These are phyloP conservation scores for Pestalotiopsis sp. DNA, from an alignment of 2,329 filamentous ascomycete species.

Conservation along the genomic window DNA sequence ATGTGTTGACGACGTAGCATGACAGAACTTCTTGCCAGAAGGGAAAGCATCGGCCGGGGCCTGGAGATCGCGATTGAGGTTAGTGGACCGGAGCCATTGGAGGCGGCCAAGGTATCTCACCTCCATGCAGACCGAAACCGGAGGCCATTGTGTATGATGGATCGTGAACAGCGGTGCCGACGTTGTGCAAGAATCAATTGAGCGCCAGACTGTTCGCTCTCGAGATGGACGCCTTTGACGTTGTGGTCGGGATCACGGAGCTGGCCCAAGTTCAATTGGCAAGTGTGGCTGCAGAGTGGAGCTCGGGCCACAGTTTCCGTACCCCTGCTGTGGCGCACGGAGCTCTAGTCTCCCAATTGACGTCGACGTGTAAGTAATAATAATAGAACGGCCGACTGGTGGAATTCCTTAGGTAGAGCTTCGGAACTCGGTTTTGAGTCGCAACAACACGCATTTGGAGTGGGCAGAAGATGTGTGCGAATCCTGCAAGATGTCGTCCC, in stretches of 20 bases:
- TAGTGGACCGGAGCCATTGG: constrained; percentile 18
- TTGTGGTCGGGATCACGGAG: constrained; percentile 16
- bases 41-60: constrained; percentile 84
- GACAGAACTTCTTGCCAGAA: constrained; percentile 99
- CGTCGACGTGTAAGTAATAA: constrained; percentile 12
- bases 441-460: background rate
- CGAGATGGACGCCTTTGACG: constrained; percentile 16
- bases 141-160: constrained; percentile 65
- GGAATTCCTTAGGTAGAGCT: background rate
- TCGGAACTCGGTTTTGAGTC: background rate
- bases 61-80: constrained; percentile 38
- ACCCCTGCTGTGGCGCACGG: constrained; percentile 4
- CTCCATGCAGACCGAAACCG: constrained; percentile 80
- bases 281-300: constrained; percentile 8
- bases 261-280: constrained; percentile 12
- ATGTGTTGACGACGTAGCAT: constrained; percentile 96
- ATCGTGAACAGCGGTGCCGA: constrained; percentile 7
- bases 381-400: background rate
- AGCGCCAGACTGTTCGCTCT: constrained; percentile 12
- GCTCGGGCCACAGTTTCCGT: constrained; percentile 5
- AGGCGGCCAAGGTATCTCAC: constrained; percentile 50
- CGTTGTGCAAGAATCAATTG: constrained; percentile 15
- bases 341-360: background rate
- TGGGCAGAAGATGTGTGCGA: constrained; percentile 14
- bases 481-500: constrained; percentile 34